A percentile compares a stretch with the other conserved stretches of the same genome.
Conservation (phyloP, 1,284 basidiomycete genomes). For the Leccinum ambiguum region DNA sequence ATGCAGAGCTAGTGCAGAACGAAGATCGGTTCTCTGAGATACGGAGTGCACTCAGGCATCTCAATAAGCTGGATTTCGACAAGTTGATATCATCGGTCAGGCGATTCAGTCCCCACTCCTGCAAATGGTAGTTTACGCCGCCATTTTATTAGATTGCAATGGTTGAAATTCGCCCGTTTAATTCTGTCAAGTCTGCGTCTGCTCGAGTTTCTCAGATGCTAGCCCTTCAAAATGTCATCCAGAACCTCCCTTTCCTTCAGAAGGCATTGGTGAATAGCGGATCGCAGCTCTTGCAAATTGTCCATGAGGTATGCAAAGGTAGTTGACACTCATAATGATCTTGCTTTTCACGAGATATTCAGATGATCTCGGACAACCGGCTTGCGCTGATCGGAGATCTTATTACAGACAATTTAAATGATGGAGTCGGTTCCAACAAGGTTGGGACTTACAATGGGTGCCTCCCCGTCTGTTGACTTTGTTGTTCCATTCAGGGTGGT, state of each 20-base stretch:
- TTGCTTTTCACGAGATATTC: background rate
- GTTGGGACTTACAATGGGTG: constrained; percentile 36
- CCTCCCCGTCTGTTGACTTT: constrained; percentile 3
- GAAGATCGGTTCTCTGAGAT: constrained; percentile 76
- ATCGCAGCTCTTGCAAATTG: constrained; percentile 61
- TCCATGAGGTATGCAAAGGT: constrained; percentile 49
- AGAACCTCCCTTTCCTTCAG: constrained; percentile 59
- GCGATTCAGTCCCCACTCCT: background rate
- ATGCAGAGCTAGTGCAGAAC: constrained; percentile 67
- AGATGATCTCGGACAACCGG: constrained; percentile 76
- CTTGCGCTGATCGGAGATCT: constrained; percentile 60
- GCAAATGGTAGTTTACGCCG: background rate
- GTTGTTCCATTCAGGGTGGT: constrained; percentile 49
- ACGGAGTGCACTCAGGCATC: constrained; percentile 63
- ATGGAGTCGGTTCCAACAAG: constrained; percentile 60
- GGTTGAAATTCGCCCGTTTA: constrained; percentile 54
- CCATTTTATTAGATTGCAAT: constrained; percentile 52
- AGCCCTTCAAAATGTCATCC: constrained; percentile 68
- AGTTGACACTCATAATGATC: background rate
- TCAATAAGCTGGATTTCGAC: constrained; percentile 86
- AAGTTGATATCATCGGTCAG: constrained; percentile 76
- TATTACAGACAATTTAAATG: constrained; percentile 68
- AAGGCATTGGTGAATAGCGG: constrained; percentile 58
- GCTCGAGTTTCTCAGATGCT: constrained; percentile 76
- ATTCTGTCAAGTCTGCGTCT: constrained; percentile 62